Evolutionary conservation across 495 filamentous ascomycete species (phyloP).

Genomic region (Talaromyces thailandensis): DNA sequence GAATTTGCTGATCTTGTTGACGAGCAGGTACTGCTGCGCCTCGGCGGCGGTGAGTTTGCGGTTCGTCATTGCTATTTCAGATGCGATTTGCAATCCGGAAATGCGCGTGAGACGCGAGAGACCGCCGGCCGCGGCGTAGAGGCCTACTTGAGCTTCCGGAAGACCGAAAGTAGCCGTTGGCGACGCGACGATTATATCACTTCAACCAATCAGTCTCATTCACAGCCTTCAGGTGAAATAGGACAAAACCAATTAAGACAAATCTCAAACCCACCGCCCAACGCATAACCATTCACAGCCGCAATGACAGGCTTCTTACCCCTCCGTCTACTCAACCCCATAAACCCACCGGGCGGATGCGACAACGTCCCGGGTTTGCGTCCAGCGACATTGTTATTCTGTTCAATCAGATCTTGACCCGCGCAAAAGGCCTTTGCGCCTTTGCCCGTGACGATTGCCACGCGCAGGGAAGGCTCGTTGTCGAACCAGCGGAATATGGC

Average conservation of each 20-base stretch:
- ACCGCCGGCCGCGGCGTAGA: conserved; percentile 57
- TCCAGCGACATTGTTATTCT: conserved; percentile 19
- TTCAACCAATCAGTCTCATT: conserved; percentile 6
- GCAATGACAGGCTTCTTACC: conserved; percentile 51
- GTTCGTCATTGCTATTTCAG: conserved; percentile 58
- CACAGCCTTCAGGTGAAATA: background rate
- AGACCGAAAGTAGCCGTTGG: conserved; percentile 46
- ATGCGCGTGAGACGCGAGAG: conserved; percentile 55
- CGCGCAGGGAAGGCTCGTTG: conserved; percentile 41
- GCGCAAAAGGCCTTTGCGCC: conserved; percentile 49
- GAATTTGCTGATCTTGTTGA: conserved; percentile 49
- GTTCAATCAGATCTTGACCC: conserved; percentile 48
- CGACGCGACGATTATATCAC: conserved; percentile 55
- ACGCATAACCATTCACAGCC: conserved; percentile 59
- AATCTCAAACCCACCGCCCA: conserved; percentile 69
- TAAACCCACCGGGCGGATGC: conserved; percentile 24
- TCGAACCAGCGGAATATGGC: conserved; percentile 49
- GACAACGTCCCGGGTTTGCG: conserved; percentile 12
- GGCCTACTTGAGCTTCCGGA: conserved; percentile 56
- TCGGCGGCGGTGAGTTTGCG: conserved; percentile 42
- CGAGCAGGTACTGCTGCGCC: conserved; percentile 51
- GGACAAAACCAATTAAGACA: conserved; percentile 42
- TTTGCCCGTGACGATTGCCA: conserved; percentile 46
- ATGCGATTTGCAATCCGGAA: conserved; percentile 53
- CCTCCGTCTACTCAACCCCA: conserved; percentile 24